Evolutionary conservation across 164 flowering plant species (phyloP), one percentile per base, ranked within the genome.

Genomic region (Liquidambar formosana): DNA sequence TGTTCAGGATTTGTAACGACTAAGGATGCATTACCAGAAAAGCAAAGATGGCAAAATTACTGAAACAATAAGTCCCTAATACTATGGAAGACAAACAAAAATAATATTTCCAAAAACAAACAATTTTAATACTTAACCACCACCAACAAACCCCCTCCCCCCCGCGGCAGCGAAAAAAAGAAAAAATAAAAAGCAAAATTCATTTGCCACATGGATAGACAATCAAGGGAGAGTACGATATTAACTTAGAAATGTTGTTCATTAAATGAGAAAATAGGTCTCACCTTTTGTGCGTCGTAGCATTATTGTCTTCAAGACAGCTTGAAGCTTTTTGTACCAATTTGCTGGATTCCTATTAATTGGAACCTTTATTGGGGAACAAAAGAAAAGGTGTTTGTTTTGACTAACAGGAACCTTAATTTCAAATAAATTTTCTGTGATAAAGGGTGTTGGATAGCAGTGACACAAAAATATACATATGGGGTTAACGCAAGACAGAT

Each of bases 261-360:
- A 33, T 33, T 33, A 33, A 33, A 33, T 33, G 41, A 33, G 2
- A 33, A 33, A 33, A 33, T 2, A 18, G 16, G 23, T 46, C 74
- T 70, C 47, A 90, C 98, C 94, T 85, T 94, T 94, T 46, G 97
- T 94, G 53, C 98, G 92, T 14, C 98, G 96, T 41, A 94, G 81
- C 98, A 94, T 92, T 63, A 94, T 80, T 52, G 91, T 90, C 82
- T 86, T 90, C 51, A 94, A 76, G 71, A 94, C 86, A 70, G 97
- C 89, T 81, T 94, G 98, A 38, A 94, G 82, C 80, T 89, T 94
- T 63, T 67, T 81, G 77, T 89, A 94, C 15, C 98, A 97, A 65
- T 61, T 79, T 41, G 80, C 38, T 16, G 97, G 93, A 76, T 69
- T 83, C 73, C 75, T 85, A 38, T 61, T 76, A 52, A 94, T 86